A percentile compares a stretch with the other conserved stretches of the same genome.
These are phyloP conservation scores for Rutidosis leptorrhynchoides DNA, from an alignment of 129 eudicot genomes.

Conservation along the genomic window DNA sequence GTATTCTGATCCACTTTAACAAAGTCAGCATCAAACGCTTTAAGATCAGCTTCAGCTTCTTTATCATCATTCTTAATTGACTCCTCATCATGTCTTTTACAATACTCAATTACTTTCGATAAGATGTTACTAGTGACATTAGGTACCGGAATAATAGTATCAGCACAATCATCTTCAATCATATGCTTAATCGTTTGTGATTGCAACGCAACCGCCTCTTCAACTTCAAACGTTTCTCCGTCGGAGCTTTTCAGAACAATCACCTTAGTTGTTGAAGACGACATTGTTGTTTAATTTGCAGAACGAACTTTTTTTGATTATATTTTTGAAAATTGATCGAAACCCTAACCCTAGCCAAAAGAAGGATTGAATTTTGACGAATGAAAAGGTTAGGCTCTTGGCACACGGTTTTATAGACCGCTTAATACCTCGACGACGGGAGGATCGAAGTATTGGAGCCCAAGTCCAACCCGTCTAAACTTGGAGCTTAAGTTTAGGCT, in stretches of 20 bases:
- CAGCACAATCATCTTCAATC: conserved; percentile 44
- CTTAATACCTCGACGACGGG: too few relatives aligned
- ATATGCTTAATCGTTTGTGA: conserved; percentile 46
- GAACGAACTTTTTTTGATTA: background rate
- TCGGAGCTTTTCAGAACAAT: conserved; percentile 37
- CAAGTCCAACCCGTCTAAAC: too few relatives aligned
- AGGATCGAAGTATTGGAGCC: too few relatives aligned
- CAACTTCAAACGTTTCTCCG: conserved; percentile 48
- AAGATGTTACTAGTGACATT: conserved; percentile 41
- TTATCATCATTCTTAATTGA: conserved; percentile 35
- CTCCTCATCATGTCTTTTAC: conserved; percentile 45
- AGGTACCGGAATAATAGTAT: conserved; percentile 38
- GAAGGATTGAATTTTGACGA: background rate
- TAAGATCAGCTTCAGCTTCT: conserved; percentile 44
- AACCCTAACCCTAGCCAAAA: background rate
- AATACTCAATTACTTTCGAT: conserved; percentile 43
- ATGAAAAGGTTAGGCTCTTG: background rate
- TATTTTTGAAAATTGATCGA: background rate
- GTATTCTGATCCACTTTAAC: conserved; percentile 53
- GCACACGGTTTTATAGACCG: too few relatives aligned
- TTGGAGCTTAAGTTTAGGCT: too few relatives aligned
- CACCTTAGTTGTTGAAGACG: conserved; percentile 18
- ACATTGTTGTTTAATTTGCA: background rate
- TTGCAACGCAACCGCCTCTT: conserved; percentile 36
- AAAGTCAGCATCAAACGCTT: conserved; percentile 43